Conservation (phyloP, 31 red algal genomes). For the Porphyra umbilicalis region DNA sequence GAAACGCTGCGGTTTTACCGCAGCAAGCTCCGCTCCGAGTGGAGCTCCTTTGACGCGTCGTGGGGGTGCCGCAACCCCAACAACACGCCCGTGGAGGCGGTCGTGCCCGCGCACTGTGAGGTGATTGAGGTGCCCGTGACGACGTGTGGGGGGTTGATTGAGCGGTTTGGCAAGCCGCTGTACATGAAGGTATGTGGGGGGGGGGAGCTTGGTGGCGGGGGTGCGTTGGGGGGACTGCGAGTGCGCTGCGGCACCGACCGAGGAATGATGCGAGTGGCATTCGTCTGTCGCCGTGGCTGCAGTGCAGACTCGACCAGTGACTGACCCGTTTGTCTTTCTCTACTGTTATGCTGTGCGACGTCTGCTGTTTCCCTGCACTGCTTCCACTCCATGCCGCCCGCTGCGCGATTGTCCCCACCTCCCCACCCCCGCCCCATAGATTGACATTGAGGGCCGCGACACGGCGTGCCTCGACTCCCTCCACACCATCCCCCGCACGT, state of each 20-base stretch:
- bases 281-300: too few species aligned
- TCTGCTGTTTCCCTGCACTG: background rate
- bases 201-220: too few species aligned
- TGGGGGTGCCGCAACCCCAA: conserved; percentile 26
- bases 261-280: too few species aligned
- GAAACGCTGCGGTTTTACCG: conserved; percentile 32
- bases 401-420: background rate
- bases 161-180: conserved; percentile 33
- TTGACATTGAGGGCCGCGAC: conserved; percentile 72
- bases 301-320: background rate
- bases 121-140: conserved; percentile 18
- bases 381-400: background rate
- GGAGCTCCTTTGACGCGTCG: conserved; percentile 26
- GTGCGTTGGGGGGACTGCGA: too few species aligned
- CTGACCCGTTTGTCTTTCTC: background rate
- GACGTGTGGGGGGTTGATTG: conserved; percentile 26
- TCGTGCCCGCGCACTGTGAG: conserved; percentile 13
- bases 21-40: conserved; percentile 31
- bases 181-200: conserved; percentile 23
- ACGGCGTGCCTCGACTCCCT: conserved; percentile 29
- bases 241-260: too few species aligned
- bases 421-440: background rate
- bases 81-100: conserved; percentile 8
- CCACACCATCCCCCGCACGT: conserved; percentile 2
- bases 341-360: too few species aligned